A percentile compares a stretch with the other conserved stretches of the same genome.
phyloP scores from a whole-genome alignment of 2,329 filamentous ascomycete genomes.

The Cladophialophora immunda region DNA sequence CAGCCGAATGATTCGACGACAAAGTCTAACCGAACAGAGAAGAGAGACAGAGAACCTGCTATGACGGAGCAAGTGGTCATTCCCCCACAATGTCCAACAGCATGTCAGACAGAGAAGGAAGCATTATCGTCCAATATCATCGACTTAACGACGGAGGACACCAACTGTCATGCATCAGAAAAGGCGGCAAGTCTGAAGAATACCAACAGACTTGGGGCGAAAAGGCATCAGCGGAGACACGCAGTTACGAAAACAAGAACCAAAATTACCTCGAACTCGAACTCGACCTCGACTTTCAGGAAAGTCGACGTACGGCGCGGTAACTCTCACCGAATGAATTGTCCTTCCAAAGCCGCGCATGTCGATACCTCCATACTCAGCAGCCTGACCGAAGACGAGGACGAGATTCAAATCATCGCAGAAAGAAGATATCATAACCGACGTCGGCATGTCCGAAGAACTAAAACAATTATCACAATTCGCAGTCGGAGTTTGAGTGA shows the following conservation, averaged over 20 bases:
- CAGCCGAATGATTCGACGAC: too few relatives aligned
- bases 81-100: background rate
- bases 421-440: background rate
- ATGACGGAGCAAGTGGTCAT: background rate
- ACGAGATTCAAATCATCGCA: slow-evolving; percentile 19
- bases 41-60: background rate
- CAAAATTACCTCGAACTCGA: background rate
- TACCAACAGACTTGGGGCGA: background rate
- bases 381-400: slow-evolving; percentile 1
- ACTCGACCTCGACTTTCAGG: background rate
- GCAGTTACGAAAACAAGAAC: background rate
- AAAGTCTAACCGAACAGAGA: background rate
- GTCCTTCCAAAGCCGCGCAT: background rate
- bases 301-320: background rate
- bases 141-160: background rate
- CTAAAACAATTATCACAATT: slow-evolving; percentile 15
- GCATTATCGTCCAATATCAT: background rate
- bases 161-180: background rate
- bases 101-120: background rate
- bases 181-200: background rate
- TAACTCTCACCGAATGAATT: background rate
- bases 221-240: background rate
- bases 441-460: background rate
- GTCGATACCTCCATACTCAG: background rate
- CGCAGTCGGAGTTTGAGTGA: slow-evolving; percentile 25